phyloP scores from a whole-genome alignment of 306 rosid genomes.

The Spatholobus suberectus region DNA sequence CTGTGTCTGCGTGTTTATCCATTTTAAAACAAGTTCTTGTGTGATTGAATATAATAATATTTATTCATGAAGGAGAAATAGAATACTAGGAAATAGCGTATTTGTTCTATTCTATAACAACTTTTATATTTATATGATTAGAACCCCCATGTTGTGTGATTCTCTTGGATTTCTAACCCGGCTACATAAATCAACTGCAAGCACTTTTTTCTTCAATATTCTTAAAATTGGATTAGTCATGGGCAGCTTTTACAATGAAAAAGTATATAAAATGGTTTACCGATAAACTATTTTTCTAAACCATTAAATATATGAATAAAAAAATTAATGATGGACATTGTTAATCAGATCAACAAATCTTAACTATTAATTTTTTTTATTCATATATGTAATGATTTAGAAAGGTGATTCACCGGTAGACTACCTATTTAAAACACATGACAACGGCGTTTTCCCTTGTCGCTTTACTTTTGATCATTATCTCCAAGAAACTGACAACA shows the following conservation, averaged over 20 bases:
- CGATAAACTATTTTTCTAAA: too few relatives aligned
- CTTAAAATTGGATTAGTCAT: neutral
- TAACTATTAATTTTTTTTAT: too few relatives aligned
- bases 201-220: neutral
- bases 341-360: too few relatives aligned
- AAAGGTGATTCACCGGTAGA: too few relatives aligned
- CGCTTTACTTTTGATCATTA: neutral
- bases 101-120: neutral
- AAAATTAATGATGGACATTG: too few relatives aligned
- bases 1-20: neutral
- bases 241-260: too few relatives aligned
- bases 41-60: neutral
- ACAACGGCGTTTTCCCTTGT: neutral
- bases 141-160: neutral
- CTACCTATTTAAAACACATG: too few relatives aligned
- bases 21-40: neutral
- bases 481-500: neutral
- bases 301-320: too few relatives aligned
- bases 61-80: neutral
- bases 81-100: neutral
- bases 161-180: neutral
- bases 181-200: neutral
- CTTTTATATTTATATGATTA: neutral
- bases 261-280: too few relatives aligned
- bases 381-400: too few relatives aligned